A percentile compares a stretch with the other conserved stretches of the same genome.
phyloP scores from a whole-genome alignment of 1,139 yeast genomes.

The Hyphopichia khmerensis region DNA sequence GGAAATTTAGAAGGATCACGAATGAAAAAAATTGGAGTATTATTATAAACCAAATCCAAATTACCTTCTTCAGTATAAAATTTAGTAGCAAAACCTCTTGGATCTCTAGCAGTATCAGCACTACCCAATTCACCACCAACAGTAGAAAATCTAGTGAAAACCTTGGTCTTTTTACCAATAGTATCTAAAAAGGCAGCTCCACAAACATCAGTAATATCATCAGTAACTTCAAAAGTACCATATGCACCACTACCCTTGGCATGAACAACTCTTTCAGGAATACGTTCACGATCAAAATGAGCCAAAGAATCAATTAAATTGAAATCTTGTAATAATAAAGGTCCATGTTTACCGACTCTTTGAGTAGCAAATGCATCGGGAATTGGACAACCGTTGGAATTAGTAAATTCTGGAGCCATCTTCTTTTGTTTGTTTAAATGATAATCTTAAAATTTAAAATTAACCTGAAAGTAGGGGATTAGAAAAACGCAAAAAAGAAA shows the following conservation, averaged over 20 bases:
- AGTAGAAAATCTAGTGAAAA: slow-evolving; percentile 72
- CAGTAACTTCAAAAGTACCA: slow-evolving; percentile 73
- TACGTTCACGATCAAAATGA: slow-evolving; percentile 77
- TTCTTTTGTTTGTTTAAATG: too few relatives aligned
- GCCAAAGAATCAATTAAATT: slow-evolving; percentile 69
- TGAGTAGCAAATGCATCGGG: slow-evolving; percentile 62
- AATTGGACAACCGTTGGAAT: slow-evolving; percentile 67
- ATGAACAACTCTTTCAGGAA: slow-evolving; percentile 82
- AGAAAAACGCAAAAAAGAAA: background rate
- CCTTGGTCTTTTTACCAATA: slow-evolving; percentile 67
- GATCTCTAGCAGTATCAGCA: slow-evolving; percentile 79
- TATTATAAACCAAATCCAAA: slow-evolving; percentile 79
- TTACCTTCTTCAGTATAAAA: slow-evolving; percentile 80
- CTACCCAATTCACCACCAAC: slow-evolving; percentile 82
- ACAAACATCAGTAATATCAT: slow-evolving; percentile 68
- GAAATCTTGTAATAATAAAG: slow-evolving; percentile 69
- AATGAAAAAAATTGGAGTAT: slow-evolving; percentile 78
- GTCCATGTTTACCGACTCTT: slow-evolving; percentile 66
- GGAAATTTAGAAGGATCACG: slow-evolving; percentile 83
- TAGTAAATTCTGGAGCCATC: slow-evolving; percentile 45
- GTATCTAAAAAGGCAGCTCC: slow-evolving; percentile 61
- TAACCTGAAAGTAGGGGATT: background rate
- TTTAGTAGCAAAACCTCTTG: slow-evolving; percentile 77
- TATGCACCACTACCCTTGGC: slow-evolving; percentile 83
- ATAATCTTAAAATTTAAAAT: too few relatives aligned